Conservation (phyloP, 495 filamentous ascomycete species). For the Xylaria castorea region DNA sequence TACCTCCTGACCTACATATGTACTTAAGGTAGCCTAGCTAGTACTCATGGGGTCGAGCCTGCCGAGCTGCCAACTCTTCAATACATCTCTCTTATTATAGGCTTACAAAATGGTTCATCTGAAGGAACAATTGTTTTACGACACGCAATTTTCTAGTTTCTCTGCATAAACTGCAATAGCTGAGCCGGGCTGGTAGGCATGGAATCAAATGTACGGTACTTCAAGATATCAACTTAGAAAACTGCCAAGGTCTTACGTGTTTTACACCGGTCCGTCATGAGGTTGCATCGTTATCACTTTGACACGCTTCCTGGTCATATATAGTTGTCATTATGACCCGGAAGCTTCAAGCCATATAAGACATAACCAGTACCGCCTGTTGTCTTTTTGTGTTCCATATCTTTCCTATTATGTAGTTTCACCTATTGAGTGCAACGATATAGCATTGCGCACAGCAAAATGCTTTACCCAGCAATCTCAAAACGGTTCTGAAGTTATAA, state of each 20-base stretch:
- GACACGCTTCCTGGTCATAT: conserved; percentile 9
- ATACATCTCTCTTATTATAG: no score
- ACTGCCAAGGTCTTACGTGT: not conserved
- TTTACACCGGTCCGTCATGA: not conserved
- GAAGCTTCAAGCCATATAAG: not conserved
- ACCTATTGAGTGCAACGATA: not conserved
- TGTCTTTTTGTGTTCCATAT: not conserved
- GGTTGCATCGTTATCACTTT: conserved; percentile 13
- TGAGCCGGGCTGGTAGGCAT: conserved; percentile 3
- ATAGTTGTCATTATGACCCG: not conserved
- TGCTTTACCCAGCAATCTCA: not conserved
- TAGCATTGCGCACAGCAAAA: not conserved
- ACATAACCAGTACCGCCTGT: not conserved
- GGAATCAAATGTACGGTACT: not conserved
- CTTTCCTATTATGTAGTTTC: not conserved
- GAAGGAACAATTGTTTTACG: not conserved
- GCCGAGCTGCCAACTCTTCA: no score
- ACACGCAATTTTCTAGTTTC: conserved; percentile 5
- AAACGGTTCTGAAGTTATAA: not conserved
- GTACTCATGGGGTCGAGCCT: no score
- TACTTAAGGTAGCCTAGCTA: no score
- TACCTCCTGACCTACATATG: no score
- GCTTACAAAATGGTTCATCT: not conserved
- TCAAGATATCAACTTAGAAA: not conserved
- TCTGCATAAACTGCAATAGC: not conserved